Percentiles rank a stretch among this genome's conserved stretches.
These are phyloP conservation scores for Lodderomyces oxycetoniae DNA, from an alignment of 1,139 yeast species.

Conservation along the genomic window DNA sequence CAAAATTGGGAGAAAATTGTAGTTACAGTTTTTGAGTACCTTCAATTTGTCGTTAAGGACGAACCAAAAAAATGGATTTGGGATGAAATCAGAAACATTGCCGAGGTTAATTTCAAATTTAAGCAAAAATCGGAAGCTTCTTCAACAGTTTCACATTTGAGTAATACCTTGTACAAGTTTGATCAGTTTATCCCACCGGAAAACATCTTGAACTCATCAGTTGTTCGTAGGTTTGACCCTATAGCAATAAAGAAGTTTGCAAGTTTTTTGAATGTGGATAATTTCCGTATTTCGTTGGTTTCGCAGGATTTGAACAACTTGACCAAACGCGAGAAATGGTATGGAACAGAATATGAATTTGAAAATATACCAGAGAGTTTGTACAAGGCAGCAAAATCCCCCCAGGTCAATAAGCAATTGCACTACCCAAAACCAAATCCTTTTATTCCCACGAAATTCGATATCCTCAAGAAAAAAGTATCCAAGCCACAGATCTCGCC, in stretches of 20 bases:
- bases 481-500: constrained; percentile 33
- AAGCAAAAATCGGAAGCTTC: constrained; percentile 64
- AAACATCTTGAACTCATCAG: constrained; percentile 51
- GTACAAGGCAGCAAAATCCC: constrained; percentile 9
- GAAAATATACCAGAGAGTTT: constrained; percentile 42
- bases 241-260: constrained; percentile 49
- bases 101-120: constrained; percentile 54
- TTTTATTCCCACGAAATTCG: constrained; percentile 76
- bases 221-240: constrained; percentile 58
- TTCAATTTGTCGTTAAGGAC: constrained; percentile 46
- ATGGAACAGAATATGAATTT: constrained; percentile 74
- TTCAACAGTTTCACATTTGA: constrained; percentile 51
- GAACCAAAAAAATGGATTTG: constrained; percentile 61
- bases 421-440: constrained; percentile 68
- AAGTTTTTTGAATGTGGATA: constrained; percentile 48
- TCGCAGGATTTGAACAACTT: constrained; percentile 45
- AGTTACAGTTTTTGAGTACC: constrained; percentile 61
- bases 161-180: constrained; percentile 40
- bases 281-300: constrained; percentile 57
- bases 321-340: constrained; percentile 68
- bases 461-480: constrained; percentile 43
- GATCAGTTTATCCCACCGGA: constrained; percentile 56
- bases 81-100: constrained; percentile 45
- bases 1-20: constrained; percentile 58
- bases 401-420: constrained; percentile 23